Percentiles rank a stretch among this genome's conserved stretches.
These are phyloP conservation scores for Gardenia jasminoides DNA, from an alignment of 257 asterid genomes.

Conservation along the genomic window DNA sequence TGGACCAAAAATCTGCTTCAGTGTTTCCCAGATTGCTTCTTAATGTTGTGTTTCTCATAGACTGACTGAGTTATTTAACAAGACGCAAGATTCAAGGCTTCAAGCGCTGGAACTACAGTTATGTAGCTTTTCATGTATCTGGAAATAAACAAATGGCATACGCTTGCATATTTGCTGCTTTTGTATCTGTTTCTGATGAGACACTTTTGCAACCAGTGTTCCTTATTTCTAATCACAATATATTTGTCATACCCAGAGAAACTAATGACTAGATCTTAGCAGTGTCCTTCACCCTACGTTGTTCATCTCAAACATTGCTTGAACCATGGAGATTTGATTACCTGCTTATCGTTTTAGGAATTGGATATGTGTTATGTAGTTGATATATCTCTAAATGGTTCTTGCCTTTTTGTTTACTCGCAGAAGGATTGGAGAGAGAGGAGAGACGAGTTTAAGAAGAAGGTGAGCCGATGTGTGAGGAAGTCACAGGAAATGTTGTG, in stretches of 20 bases:
- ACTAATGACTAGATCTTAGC: neutral
- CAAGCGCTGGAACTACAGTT: neutral
- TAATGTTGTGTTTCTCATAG: neutral
- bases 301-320: neutral
- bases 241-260: too few relatives aligned
- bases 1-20: neutral
- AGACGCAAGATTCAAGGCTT: neutral
- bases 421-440: slow-evolving; percentile 99
- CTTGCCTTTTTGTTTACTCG: slow-evolving; percentile 16
- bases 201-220: neutral
- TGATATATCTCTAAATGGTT: neutral
- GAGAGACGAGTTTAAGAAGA: slow-evolving; percentile 87
- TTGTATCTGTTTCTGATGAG: neutral
- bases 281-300: neutral
- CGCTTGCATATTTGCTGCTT: neutral
- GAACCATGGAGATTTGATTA: neutral
- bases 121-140: neutral
- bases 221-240: too few relatives aligned
- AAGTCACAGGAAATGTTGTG: slow-evolving; percentile 85
- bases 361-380: neutral
- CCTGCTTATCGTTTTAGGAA: neutral
- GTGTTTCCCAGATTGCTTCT: neutral
- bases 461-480: slow-evolving; percentile 91
- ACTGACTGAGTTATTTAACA: too few relatives aligned
- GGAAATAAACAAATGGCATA: neutral